Base-by-base conservation (phyloP, 169 alveolate genomes). In the Cryptosporidium canis region DNA sequence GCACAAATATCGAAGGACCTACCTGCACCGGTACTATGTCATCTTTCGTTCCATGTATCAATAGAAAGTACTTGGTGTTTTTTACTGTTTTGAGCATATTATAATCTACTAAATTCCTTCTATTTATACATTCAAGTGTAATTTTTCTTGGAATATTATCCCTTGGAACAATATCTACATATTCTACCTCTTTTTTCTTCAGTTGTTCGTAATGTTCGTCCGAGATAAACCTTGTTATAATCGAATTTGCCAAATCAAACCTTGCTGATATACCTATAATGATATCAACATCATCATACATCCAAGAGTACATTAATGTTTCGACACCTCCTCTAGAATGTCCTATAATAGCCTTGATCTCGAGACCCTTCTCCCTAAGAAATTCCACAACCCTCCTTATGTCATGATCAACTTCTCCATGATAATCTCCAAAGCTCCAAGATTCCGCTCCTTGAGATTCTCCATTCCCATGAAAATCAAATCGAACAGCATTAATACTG, bases 401-500 rank as follows among this genome's bases (percentile, higher is more conserved):
- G 37, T 83, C 92, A 35, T 66, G 16, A 12, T 71, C 61, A 27
- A 90, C 93, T 66, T 90, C 93, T 29, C 51, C 83, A 45, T 83
- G 82, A 29, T 67, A 91, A 43, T 91, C 94, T 3, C 94, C 94
- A 43, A 84, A 83, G 41, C 83, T 45, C 90, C 92, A 91, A 24
- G 72, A 58, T 7, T 85, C 85, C 6, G 37, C 65, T 24, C 94
- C 94, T 29, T 83, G 85, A 21, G 93, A 83, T 33, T 91, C 93
- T 7, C 94, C 94, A 43, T 85, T 84, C 3, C 94, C 94, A 45
- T 68, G 90, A 55, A 91, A 90, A 56, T 91, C 94, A 90, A 91
- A 91, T 29, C 93, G 83, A 16, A 91, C 83, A 2, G 27, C 84
- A 66, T 90, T 90, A n/a, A 65, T 56, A 16, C 31, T 48, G n/a